Percentiles rank a stretch among this genome's conserved stretches.
Evolutionary conservation across 371 early-diverging fungal genomes (phyloP).

Genomic region (Mucor sp.): DNA sequence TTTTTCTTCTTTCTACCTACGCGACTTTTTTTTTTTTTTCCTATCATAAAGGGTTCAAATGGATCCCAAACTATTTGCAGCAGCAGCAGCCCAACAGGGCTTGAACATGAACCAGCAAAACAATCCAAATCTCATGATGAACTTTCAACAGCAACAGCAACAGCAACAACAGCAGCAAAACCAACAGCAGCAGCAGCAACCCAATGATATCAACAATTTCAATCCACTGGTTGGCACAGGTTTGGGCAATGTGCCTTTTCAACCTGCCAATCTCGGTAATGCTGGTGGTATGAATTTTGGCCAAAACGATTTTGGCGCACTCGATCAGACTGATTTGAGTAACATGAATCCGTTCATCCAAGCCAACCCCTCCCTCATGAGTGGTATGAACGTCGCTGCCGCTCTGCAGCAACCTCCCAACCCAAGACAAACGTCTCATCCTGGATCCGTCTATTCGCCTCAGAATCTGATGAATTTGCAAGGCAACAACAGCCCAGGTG

Average conservation of each 20-base stretch:
- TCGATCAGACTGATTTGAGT: slow-evolving; percentile 34
- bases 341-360: slow-evolving; percentile 27
- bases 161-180: slow-evolving; percentile 15
- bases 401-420: slow-evolving; percentile 17
- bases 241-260: slow-evolving; percentile 22
- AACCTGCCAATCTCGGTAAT: slow-evolving; percentile 25
- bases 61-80: slow-evolving; percentile 45
- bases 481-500: slow-evolving; percentile 18
- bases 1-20: not conserved
- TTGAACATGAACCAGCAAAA: slow-evolving; percentile 35
- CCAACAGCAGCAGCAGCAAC: slow-evolving; percentile 31
- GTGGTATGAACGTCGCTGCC: slow-evolving; percentile 8
- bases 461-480: slow-evolving; percentile 27
- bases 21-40: not conserved
- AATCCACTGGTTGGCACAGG: slow-evolving; percentile 17
- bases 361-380: slow-evolving; percentile 21
- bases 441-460: slow-evolving; percentile 28
- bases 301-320: slow-evolving; percentile 24
- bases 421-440: slow-evolving; percentile 18
- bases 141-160: slow-evolving; percentile 37
- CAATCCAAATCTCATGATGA: slow-evolving; percentile 35
- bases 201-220: slow-evolving; percentile 26
- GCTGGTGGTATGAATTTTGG: slow-evolving; percentile 23
- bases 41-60: slow-evolving; percentile 13
- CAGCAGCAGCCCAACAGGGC: slow-evolving; percentile 35